Percentiles rank a stretch among this genome's conserved stretches.
Conservation (phyloP, 2,329 filamentous ascomycete species). For the Fusarium sp. region DNA sequence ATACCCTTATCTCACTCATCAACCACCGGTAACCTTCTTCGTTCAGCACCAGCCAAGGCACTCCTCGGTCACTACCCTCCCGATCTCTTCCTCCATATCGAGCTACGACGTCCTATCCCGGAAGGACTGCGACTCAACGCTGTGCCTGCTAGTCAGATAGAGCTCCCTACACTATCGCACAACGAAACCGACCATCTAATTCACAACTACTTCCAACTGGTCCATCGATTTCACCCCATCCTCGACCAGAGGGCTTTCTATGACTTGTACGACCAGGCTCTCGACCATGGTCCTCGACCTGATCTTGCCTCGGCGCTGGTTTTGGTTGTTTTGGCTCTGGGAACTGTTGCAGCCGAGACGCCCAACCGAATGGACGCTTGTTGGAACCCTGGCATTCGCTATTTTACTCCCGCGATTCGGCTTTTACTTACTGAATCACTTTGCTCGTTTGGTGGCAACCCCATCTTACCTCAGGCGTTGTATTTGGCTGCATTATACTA, state of each 20-base stretch:
- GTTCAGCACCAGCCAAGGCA: conserved; percentile 29
- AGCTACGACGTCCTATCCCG: conserved; percentile 23
- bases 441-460: conserved; percentile 31
- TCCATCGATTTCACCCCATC: conserved; percentile 35
- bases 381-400: conserved; percentile 27
- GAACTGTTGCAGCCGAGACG: conserved; percentile 24
- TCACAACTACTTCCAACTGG: conserved; percentile 27
- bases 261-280: conserved; percentile 9
- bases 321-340: conserved; percentile 24
- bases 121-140: conserved; percentile 21
- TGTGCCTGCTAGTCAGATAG: conserved; percentile 21
- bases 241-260: conserved; percentile 26
- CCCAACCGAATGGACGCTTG: conserved; percentile 16
- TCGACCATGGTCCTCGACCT: conserved; percentile 6
- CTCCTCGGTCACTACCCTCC: conserved; percentile 29
- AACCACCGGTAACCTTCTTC: conserved; percentile 25
- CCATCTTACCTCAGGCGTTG: conserved; percentile 31
- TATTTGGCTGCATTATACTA: conserved; percentile 38
- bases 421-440: conserved; percentile 28
- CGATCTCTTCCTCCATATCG: conserved; percentile 34
- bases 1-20: conserved; percentile 37
- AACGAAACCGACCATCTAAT: conserved; percentile 26
- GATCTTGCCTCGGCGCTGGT: conserved; percentile 30
- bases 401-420: conserved; percentile 28
- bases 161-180: conserved; percentile 9